Base-by-base conservation (phyloP, 495 filamentous ascomycete species). In the Talaromyces proteolyticus region DNA sequence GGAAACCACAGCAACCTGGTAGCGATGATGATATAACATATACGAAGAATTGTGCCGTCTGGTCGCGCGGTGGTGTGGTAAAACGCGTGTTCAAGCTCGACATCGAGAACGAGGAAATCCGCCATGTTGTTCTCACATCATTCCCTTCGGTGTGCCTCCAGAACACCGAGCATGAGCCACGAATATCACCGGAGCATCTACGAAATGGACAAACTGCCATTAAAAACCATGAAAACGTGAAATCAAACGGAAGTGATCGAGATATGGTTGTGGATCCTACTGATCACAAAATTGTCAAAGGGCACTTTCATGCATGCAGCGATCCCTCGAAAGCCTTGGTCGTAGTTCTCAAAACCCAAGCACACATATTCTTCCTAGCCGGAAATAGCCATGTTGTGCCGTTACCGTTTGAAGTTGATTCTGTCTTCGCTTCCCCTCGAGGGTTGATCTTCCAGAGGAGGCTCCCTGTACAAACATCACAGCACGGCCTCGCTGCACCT, bases 381-480 rank as follows among this genome's bases (percentile, higher is more conserved):
- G 91, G 91, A 3, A 80, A 87, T 20, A 95, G 81, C 65, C 89
- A 97, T 77, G 81, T 94, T 50, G 80, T 97, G 49, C 87, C 94
- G 63, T 78, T 99, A 51, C 91, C 93, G 12, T 97, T 99, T 57
- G 90, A 96, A 65, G 86, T 96, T 29, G 89, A 96, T 58, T 81
- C 78, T 43, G 89, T 88, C 8, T 88, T 91, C 67, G 83, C 91
- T 12, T 86, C 89, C 17, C 84, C 89, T 5, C 72, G 79, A 17
- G 93, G 93, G 8, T 70, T 96, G 24, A 74, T 99, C 17, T 80
- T 99, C 49, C 91, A 96, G 59, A 70, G 91, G 36, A 95, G 86
- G 53, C 64, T 76, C 3, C 67, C 52, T 10, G 64, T 68, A n/a
- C 62, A 70, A 38, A 60, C 38, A 25, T 42, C 25, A 34, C 43